Base-by-base conservation (phyloP, 768 basidiomycete genomes). In the Kwoniella shandongensis region DNA sequence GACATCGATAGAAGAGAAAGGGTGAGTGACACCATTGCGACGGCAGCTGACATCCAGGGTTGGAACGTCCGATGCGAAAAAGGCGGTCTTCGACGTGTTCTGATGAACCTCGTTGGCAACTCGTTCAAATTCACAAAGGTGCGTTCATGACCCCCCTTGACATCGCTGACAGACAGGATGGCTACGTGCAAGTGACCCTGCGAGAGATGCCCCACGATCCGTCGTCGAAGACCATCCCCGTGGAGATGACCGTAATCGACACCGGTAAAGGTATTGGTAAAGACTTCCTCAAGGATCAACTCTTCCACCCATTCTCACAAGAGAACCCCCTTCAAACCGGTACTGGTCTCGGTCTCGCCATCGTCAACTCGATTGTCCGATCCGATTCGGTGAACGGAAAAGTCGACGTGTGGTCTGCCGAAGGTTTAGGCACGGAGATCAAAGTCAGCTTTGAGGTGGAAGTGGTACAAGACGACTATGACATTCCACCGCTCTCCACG, bases 221-320 rank as follows among this genome's bases (percentile, higher is more conserved):
- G 0, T 80, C 63, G 27, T 27, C 63, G 25, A 51, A 83, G 50
- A 84, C 81, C 57, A 81, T 88, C 49, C 89, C 83, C 69, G 80
- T 94, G 44, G 91, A 96, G 71, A 80, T 97, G 50, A 82, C 84
- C 23, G 91, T 97, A 6, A 81, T 84, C 49, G 92, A 97, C 73
- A 90, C 90, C 3, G 92, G 92, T 46, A 97, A 93, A 84, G 92
- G 92, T 22, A 97, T 97, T 61, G 91, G 89, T 71, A 88, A 88
- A 65, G 87, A 88, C 57, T 97, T 97, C 77, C 79, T 94, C 57
- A 89, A 91, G 83, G 91, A 96, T 66, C 89, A 93, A 78, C 80
- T 97, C 4, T 97, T 96, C 79, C 93, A 94, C 66, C 93, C 93
- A 0, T 97, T 97, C 78, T 91, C 91, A 0, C 93, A 97, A 79